Conservation (phyloP, 352 stramenopile genomes). For the Phytophthora palmivora region DNA sequence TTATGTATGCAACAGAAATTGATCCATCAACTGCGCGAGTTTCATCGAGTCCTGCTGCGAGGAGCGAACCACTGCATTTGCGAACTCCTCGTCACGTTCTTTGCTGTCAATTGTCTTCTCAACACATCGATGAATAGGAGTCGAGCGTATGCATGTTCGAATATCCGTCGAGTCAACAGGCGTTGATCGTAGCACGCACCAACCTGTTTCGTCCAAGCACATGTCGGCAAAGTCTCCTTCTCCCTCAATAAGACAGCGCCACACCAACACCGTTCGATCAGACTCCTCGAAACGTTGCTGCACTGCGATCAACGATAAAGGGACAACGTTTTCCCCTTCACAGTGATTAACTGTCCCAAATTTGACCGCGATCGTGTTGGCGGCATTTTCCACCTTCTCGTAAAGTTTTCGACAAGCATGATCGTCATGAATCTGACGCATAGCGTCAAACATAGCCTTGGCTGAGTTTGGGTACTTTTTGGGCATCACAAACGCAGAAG, state of each 20-base stretch:
- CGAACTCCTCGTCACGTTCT: too few species aligned
- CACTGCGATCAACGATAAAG: neutral
- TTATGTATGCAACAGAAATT: too few species aligned
- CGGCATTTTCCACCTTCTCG: neutral
- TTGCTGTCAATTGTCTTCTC: too few species aligned
- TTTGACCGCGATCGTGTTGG: constrained; percentile 24
- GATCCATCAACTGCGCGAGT: too few species aligned
- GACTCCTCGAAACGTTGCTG: constrained; percentile 16
- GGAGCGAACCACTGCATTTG: too few species aligned
- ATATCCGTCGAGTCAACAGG: constrained; percentile 10
- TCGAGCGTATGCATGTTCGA: constrained; percentile 13
- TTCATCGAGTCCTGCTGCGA: too few species aligned
- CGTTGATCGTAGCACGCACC: constrained; percentile 11
- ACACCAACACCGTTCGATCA: constrained; percentile 21
- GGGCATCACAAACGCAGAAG: constrained; percentile 13
- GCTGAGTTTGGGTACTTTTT: constrained; percentile 10
- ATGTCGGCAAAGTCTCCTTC: constrained; percentile 15
- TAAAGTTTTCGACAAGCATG: constrained; percentile 1
- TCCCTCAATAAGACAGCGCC: constrained; percentile 18
- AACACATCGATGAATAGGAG: neutral
- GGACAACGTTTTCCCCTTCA: constrained; percentile 2
- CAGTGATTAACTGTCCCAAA: constrained; percentile 14
- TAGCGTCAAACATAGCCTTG: constrained; percentile 16
- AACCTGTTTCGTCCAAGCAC: constrained; percentile 19
- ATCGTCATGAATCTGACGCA: constrained; percentile 13